Conservation (phyloP, 768 basidiomycete species). For the Leccinellum albellum region DNA sequence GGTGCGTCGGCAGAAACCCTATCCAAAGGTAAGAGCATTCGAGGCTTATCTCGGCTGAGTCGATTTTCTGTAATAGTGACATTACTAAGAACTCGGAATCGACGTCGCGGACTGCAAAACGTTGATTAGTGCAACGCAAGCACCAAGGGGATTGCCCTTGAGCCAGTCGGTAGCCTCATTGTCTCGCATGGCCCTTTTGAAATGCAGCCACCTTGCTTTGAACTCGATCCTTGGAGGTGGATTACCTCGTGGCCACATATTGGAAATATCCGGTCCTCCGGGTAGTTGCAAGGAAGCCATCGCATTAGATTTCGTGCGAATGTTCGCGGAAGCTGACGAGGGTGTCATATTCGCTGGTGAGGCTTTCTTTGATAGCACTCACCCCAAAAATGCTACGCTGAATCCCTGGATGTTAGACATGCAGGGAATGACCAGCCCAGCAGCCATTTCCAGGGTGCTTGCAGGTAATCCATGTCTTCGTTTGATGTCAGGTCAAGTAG, state of each 20-base stretch:
- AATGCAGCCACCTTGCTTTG: conserved; percentile 41
- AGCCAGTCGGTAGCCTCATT: conserved; percentile 58
- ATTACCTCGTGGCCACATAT: conserved; percentile 53
- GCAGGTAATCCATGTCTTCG: conserved; percentile 18
- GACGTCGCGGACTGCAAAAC: conserved; percentile 42
- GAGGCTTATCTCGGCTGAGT: neutral
- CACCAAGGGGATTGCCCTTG: conserved; percentile 30
- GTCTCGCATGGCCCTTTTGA: conserved; percentile 14
- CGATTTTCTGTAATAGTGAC: neutral
- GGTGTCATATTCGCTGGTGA: conserved; percentile 67
- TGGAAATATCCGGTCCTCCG: conserved; percentile 76
- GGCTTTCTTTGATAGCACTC: conserved; percentile 1
- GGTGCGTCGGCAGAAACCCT: conserved; percentile 42
- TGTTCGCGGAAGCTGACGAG: conserved; percentile 44
- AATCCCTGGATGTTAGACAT: conserved; percentile 35
- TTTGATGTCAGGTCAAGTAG: conserved; percentile 7
- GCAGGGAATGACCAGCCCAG: conserved; percentile 45
- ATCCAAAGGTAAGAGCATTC: conserved; percentile 42
- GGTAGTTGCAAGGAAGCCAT: conserved; percentile 63
- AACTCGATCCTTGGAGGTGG: conserved; percentile 65
- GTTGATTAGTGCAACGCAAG: conserved; percentile 42
- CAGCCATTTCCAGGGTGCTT: conserved; percentile 31
- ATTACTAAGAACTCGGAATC: conserved; percentile 47
- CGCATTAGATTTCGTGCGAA: conserved; percentile 46
- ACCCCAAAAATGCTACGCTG: neutral